These are phyloP conservation scores for Teunomyces cretensis DNA, from an alignment of 805 yeast species.

Conservation along the genomic window DNA sequence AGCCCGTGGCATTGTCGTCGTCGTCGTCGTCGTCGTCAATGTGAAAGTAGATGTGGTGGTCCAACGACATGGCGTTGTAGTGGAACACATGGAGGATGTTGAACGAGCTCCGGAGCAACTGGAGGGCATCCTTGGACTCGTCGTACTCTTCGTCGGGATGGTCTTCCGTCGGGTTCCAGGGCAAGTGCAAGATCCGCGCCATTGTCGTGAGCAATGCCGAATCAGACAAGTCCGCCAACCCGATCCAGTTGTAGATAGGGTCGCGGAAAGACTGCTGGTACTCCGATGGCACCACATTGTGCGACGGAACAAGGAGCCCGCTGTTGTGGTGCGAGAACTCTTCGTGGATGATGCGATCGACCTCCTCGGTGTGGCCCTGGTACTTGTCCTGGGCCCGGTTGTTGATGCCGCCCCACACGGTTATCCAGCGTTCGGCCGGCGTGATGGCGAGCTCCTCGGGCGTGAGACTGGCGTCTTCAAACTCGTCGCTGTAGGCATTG, in stretches of 20 bases:
- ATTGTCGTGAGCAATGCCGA: slow-evolving; percentile 41
- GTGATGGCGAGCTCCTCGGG: slow-evolving; percentile 32
- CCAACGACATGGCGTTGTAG: slow-evolving; percentile 46
- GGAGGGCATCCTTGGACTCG: slow-evolving; percentile 28
- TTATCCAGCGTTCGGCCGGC: slow-evolving; percentile 41
- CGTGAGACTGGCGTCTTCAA: slow-evolving; percentile 27
- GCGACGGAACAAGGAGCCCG: background rate
- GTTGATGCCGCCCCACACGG: slow-evolving; percentile 39
- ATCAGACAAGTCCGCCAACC: slow-evolving; percentile 38
- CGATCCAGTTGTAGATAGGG: slow-evolving; percentile 31
- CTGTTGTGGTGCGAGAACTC: background rate
- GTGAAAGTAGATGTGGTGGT: slow-evolving; percentile 46
- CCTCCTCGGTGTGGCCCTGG: background rate
- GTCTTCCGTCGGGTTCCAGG: slow-evolving; percentile 42
- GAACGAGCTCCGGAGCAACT: slow-evolving; percentile 29
- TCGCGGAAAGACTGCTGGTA: slow-evolving; percentile 20
- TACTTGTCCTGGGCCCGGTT: slow-evolving; percentile 14
- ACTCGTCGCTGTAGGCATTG: slow-evolving; percentile 39
- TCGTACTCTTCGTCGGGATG: slow-evolving; percentile 32
- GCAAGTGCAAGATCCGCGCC: slow-evolving; percentile 40
- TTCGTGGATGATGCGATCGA: background rate
- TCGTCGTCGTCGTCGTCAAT: slow-evolving; percentile 16
- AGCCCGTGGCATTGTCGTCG: slow-evolving; percentile 7
- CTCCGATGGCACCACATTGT: slow-evolving; percentile 13
- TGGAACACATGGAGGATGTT: slow-evolving; percentile 38